Evolutionary conservation across 2,329 filamentous ascomycete genomes (phyloP), one percentile per base, ranked within the genome.

Genomic region (Pseudopyricularia javanii): DNA sequence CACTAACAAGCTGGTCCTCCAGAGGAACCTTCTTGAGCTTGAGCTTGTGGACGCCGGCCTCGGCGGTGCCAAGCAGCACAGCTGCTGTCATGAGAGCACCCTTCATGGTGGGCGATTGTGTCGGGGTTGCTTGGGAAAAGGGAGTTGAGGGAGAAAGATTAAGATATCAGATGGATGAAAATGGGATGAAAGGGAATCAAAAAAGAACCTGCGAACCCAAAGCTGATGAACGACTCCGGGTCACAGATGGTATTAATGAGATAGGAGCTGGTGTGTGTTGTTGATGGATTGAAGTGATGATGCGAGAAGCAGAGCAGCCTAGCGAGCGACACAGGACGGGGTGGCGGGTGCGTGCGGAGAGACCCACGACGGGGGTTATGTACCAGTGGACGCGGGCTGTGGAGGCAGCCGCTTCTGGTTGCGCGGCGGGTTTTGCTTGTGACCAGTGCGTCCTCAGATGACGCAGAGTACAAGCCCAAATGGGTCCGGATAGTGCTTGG

Each of bases 21-120:
- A 98, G 76, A 60, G 93, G 86, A 57, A 97, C 75, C 85, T 98
- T 98, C 80, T 96, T 87, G 65, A 98, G 85, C 80, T 94, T 93
- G 80, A 96, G 85, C 79, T 89, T 94, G 82, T 97, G 89, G 60
- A 95, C 78, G 64, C 83, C 89, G 62, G 89, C 91, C 67, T 87
- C 80, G 67, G 86, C 86, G 68, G 85, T 83, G 75, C 87, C 86
- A 65, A 91, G 78, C 77, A 94, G 82, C 75, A 84, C 78, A 64
- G 84, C 83, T 73, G 88, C 85, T 68, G 89, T 76, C 66, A 95
- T 71, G 65, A 90, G 75, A 72, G 84, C 76, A 70, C 83, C 83
- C 85, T 94, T 96, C 91, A 96, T 97, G 70, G 61, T 76, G 72
- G 20, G 70, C 68, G 49, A 40, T 68, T 59, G 62, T 59, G 61